Percentiles rank a stretch among this genome's conserved stretches.
phyloP scores from a whole-genome alignment of 2,329 filamentous ascomycete genomes.

The Grosmannia serpens region DNA sequence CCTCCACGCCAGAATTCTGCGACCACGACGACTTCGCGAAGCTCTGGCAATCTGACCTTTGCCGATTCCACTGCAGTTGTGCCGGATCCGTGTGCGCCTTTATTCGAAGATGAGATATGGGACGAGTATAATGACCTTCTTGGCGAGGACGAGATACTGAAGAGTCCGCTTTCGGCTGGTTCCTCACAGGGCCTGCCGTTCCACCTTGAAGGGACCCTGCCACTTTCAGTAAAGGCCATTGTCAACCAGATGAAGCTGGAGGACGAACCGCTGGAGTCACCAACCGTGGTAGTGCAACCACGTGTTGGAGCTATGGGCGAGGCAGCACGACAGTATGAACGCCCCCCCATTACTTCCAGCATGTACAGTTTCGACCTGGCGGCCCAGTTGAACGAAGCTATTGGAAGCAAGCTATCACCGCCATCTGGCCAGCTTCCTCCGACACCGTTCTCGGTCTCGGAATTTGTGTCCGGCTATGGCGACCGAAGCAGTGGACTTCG shows the following conservation, averaged over 20 bases:
- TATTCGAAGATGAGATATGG: conserved; percentile 82
- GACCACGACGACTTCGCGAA: conserved; percentile 52
- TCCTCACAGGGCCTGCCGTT: conserved; percentile 47
- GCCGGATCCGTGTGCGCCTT: conserved; percentile 47
- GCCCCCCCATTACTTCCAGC: conserved; percentile 32
- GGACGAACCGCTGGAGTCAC: conserved; percentile 29
- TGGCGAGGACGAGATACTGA: conserved; percentile 41
- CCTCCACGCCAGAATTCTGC: conserved; percentile 62
- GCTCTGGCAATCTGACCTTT: conserved; percentile 50
- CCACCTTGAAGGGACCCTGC: conserved; percentile 30
- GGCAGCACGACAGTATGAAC: conserved; percentile 16
- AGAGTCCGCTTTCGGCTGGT: conserved; percentile 37
- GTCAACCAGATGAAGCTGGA: conserved; percentile 13
- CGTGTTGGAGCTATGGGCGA: conserved; percentile 20
- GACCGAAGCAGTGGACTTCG: conserved; percentile 20
- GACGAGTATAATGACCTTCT: conserved; percentile 87
- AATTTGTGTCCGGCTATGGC: conserved; percentile 29
- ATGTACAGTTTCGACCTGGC: conserved; percentile 44
- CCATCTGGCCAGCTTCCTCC: conserved; percentile 22
- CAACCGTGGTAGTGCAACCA: conserved; percentile 27
- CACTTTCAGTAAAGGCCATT: conserved; percentile 1
- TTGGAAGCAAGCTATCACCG: conserved; percentile 23
- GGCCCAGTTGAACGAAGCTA: conserved; percentile 37
- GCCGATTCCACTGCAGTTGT: conserved; percentile 55
- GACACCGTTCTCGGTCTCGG: conserved; percentile 30